Evolutionary conservation across 345 rosid species (phyloP), one percentile per base, ranked within the genome.

Genomic region (Anastatica hierochuntica): DNA sequence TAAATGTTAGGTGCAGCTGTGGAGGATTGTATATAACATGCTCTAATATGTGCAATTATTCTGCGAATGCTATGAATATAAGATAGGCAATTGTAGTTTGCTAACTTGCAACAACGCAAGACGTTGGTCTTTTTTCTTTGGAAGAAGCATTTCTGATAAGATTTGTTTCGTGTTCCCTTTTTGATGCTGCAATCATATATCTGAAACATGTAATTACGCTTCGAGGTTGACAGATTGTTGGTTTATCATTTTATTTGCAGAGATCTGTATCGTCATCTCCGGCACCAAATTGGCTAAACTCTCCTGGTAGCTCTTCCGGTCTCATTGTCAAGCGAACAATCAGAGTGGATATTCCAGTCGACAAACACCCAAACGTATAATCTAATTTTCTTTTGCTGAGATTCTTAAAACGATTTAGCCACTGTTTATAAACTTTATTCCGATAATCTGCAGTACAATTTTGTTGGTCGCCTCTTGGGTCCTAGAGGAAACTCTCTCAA

Each of bases 391-490:
- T 34, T 30, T 53, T 44, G 5, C 12, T 18, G 1, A 43, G 46
- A 19, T 39, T 19, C 60, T 49, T 29, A 8, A 3, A 10, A 17
- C 46, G 57, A 6, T 43, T 11, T 55, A 5, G 48, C 36, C 42
- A 10, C 11, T 9, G 64, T 21, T 21, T 19, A 12, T 64, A 68
- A 52, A 72, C 52, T 46, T 37, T 44, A 38, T 41, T 58, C 59
- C 52, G 47, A 63, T 60, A n/a, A 38, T 11, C 3, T 70, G 78
- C 84, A 94, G 99, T 94, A 62, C 79, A 94, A 94, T 76, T 94
- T 94, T 77, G 99, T 94, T 0, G 99, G 99, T 31, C 97, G 99
- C 51, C 94, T 94, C 56, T 92, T 94, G 72, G 99, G 99, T 51
- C 99, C 97, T 49, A 76, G 97, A 68, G 99, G 99, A 14, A 85